Evolutionary conservation across 1,284 basidiomycete genomes (phyloP).

Genomic region (Rhizoctonia solani): DNA sequence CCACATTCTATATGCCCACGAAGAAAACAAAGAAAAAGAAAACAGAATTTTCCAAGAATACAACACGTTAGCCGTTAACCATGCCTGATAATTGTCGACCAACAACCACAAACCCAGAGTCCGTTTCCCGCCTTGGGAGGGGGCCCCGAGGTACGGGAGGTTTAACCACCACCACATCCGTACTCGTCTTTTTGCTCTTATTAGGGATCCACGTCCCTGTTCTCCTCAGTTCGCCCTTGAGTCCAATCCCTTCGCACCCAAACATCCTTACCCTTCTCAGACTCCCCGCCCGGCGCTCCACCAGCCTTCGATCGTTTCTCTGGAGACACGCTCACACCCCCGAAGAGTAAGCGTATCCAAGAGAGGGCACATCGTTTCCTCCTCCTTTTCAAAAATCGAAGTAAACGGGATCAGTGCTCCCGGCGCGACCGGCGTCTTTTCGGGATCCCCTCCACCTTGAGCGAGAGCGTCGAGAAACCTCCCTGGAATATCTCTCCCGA

Average conservation of each 20-base stretch:
- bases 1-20: background rate
- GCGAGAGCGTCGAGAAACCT: slow-evolving; percentile 8
- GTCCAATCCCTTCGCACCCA: slow-evolving; percentile 20
- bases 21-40: too few species aligned
- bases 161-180: slow-evolving; percentile 3
- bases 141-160: background rate
- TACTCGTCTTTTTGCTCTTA: background rate
- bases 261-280: slow-evolving; percentile 18
- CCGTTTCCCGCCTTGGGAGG: background rate
- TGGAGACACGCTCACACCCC: slow-evolving; percentile 5
- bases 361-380: slow-evolving; percentile 5
- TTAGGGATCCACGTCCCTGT: slow-evolving; percentile 7
- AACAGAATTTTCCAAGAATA: background rate
- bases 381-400: background rate
- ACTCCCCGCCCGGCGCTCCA: slow-evolving; percentile 19
- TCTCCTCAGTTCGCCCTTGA: slow-evolving; percentile 14
- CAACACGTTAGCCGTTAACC: background rate
- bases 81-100: slow-evolving; percentile 9
- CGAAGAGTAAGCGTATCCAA: slow-evolving; percentile 22
- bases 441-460: background rate
- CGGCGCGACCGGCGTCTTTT: slow-evolving; percentile 5
- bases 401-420: background rate
- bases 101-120: slow-evolving; percentile 20
- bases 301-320: background rate
- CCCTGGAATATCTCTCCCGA: slow-evolving; percentile 17